Evolutionary conservation across 2,329 filamentous ascomycete genomes (phyloP), one percentile per base, ranked within the genome.

Genomic region (Colletotrichum tanaceti): DNA sequence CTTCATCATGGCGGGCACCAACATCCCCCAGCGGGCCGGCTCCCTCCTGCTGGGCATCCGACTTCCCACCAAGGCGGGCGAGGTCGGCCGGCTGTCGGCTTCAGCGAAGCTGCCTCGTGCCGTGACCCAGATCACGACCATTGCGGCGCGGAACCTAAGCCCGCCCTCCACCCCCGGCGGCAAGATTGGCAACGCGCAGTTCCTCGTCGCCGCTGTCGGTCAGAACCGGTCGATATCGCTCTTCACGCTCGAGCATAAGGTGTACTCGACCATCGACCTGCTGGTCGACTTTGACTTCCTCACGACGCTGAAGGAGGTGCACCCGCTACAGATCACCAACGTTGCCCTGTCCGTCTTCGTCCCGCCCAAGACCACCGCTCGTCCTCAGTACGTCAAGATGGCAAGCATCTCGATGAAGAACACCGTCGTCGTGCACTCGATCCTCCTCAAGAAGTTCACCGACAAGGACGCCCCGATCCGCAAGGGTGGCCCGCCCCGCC

Each of bases 371-470:
- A 81, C 79, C 3, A 76, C 82, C 73, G 77, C 63, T 81, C 80
- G 58, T 75, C 77, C 44, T 83, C 87, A 18, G 86, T 88, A 88
- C 74, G 82, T 97, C 73, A 93, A 92, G 73, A 87, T 97, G 4
- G 94, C 93, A 38, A 94, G 92, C 54, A 91, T 93, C 47, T 93
- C 91, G 57, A 89, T 97, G 73, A 91, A 89, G 69, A 94, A 94
- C 77, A 92, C 90, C 0, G 88, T 94, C 47, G 89, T 91, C 38
- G 90, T 97, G 32, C 93, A 97, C 78, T 91, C 89, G 46, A 89
- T 97, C 71, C 90, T 93, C 0, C 85, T 97, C 55, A 83, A 81
- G 71, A 82, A 80, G 69, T 73, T 80, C 47, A 68, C 80, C 58
- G 79, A 83, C 72, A 77, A 77, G 65, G 71, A 77, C 16, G 43